Base-by-base conservation (phyloP, 495 filamentous ascomycete species). In the Penicillium pancosmium region DNA sequence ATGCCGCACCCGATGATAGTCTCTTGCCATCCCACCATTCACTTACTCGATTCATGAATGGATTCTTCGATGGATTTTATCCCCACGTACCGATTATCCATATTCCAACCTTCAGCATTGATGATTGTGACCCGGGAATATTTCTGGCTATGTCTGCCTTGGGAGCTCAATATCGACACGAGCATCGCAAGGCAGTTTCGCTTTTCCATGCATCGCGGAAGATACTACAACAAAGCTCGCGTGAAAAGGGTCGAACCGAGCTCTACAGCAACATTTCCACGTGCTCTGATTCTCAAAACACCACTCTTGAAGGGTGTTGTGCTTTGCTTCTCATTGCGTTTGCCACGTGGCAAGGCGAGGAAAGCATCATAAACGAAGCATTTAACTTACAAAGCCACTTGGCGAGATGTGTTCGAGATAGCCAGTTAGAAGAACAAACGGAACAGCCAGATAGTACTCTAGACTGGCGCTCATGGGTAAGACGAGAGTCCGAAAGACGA, bases 61-160 rank as follows among this genome's bases (percentile, higher is more conserved):
- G 50, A 1, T 71, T 57, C 36, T 65, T 67, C 16, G 62, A 62
- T 51, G 58, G 60, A 2, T 63, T 68, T 21, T 61, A 71, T 41
- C 58, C 56, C 0, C 64, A 68, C 58, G 34, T 74, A 9, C 66
- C 69, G 3, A 54, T 74, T 13, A 46, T 73, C 12, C 73, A 76
- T 18, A 40, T 62, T 1, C 61, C 70, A 11, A 68, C 73, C 6
- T 73, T 73, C 43, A 57, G 34, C 1, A 40, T 63, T 3, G 56
- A 63, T 2, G 27, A 70, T 4, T 62, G 38, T 44, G 56, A 62
- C 3, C 47, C 61, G 8, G 68, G 71, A 18, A 18, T 70, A 0
- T 31, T 68, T 13, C 49, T 72, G 12, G 65, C 62, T 18, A 68
- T 73, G 63, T 60, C 60, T 31, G 70, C 71, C 0, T 40, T 64